phyloP scores from a whole-genome alignment of 345 rosid species.

The Eucalyptus erythrocorys region DNA sequence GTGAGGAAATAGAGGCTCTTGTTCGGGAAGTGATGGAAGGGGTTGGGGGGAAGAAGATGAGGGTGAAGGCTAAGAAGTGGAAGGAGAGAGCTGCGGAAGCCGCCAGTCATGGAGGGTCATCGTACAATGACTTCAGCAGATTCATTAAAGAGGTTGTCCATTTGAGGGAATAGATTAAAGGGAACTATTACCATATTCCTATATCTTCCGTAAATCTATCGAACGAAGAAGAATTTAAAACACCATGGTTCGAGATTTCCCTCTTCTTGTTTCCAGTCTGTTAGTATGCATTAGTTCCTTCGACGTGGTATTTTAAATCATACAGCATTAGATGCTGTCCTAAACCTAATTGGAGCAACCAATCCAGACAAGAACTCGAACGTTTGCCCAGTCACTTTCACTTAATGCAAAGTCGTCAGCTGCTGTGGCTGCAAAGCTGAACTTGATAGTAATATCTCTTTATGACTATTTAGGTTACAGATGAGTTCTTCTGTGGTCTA shows the following conservation, averaged over 20 bases:
- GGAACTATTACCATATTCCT: neutral
- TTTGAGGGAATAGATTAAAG: neutral
- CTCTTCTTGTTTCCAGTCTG: neutral
- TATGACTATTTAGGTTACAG: neutral
- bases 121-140: neutral
- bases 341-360: neutral
- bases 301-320: neutral
- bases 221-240: neutral
- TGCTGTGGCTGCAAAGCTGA: neutral
- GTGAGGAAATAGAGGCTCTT: slow-evolving; percentile 1
- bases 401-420: neutral
- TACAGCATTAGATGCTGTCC: neutral
- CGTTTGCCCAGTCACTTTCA: neutral
- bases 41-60: neutral
- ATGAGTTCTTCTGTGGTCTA: neutral
- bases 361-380: neutral
- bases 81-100: slow-evolving; percentile 13
- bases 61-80: slow-evolving; percentile 9
- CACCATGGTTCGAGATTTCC: neutral
- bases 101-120: slow-evolving; percentile 1
- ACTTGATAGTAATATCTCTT: neutral
- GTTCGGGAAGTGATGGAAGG: slow-evolving; percentile 10
- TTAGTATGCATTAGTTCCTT: neutral
- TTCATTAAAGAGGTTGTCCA: slow-evolving; percentile 1
- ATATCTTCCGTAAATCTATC: neutral